Conservation (phyloP, 352 stramenopile genomes). For the Phytophthora pisi region DNA sequence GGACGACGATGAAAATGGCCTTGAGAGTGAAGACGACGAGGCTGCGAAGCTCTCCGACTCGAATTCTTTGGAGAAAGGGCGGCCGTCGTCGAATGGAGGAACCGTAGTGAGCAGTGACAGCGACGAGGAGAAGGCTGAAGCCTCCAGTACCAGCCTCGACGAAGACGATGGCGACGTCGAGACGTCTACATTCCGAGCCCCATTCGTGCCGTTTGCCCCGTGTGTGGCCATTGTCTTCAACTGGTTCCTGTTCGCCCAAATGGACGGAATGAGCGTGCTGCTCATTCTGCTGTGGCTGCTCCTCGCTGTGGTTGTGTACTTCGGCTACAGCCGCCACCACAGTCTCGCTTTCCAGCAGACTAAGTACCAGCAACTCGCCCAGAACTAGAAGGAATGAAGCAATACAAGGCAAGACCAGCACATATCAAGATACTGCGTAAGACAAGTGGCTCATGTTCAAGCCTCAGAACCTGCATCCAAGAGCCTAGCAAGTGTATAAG, state of each 20-base stretch:
- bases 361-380: conserved; percentile 56
- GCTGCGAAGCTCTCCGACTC: conserved; percentile 3
- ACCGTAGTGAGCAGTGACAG: conserved; percentile 23
- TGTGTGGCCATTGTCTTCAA: conserved; percentile 89
- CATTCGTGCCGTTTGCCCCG: conserved; percentile 77
- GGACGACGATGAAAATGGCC: conserved; percentile 14
- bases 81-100: conserved; percentile 1
- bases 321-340: conserved; percentile 72
- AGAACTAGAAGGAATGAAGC: conserved; percentile 24
- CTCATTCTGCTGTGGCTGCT: conserved; percentile 75
- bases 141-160: conserved; percentile 11
- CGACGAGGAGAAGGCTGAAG: conserved; percentile 24
- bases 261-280: conserved; percentile 65
- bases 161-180: conserved; percentile 46
- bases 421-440: conserved; percentile 3
- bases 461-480: neutral
- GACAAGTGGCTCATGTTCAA: conserved; percentile 3
- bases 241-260: conserved; percentile 88
- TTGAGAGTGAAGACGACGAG: conserved; percentile 13
- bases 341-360: conserved; percentile 76
- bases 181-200: conserved; percentile 58
- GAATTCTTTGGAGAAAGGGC: conserved; percentile 16
- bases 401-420: neutral
- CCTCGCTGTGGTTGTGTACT: conserved; percentile 70
- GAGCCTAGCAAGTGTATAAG: conserved; percentile 11